These are phyloP conservation scores for Sistotremastrum niveocremeum DNA, from an alignment of 768 basidiomycete genomes.

Conservation along the genomic window DNA sequence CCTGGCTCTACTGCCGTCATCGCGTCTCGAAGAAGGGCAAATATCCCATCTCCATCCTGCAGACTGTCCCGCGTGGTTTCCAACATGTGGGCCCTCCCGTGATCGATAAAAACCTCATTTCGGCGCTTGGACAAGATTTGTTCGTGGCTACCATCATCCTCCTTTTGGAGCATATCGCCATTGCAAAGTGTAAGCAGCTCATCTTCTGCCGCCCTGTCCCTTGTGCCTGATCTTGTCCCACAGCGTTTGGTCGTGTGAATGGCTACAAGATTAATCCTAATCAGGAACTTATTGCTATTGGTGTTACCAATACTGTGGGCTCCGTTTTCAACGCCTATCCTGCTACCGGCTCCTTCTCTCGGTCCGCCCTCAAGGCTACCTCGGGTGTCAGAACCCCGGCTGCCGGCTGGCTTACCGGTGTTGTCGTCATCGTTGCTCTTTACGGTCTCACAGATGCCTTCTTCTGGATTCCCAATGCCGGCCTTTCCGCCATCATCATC, in stretches of 20 bases:
- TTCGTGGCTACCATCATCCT: slow-evolving; percentile 83
- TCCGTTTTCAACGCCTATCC: slow-evolving; percentile 87
- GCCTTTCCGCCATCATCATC: slow-evolving; percentile 88
- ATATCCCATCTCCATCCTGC: slow-evolving; percentile 75
- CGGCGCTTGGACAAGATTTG: slow-evolving; percentile 59
- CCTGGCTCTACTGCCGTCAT: slow-evolving; percentile 73
- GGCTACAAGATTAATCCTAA: slow-evolving; percentile 89
- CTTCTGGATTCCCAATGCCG: slow-evolving; percentile 76
- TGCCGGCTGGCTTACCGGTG: slow-evolving; percentile 71
- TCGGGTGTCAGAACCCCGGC: slow-evolving; percentile 95
- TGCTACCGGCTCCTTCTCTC: slow-evolving; percentile 95
- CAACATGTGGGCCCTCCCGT: slow-evolving; percentile 39
- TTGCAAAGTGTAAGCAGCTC: slow-evolving; percentile 67
- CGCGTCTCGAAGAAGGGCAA: slow-evolving; percentile 42
- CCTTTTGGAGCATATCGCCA: slow-evolving; percentile 91
- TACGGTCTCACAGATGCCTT: slow-evolving; percentile 91
- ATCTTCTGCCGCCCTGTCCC: neutral
- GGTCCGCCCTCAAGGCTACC: slow-evolving; percentile 92
- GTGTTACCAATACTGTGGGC: slow-evolving; percentile 89
- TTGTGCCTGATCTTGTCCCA: neutral
- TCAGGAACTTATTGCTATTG: slow-evolving; percentile 93
- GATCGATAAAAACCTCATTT: slow-evolving; percentile 38
- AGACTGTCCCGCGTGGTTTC: slow-evolving; percentile 75
- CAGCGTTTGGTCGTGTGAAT: slow-evolving; percentile 89
- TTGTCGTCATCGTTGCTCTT: slow-evolving; percentile 85